phyloP scores from a whole-genome alignment of 2,329 filamentous ascomycete species.

The Penicillium decumbens region DNA sequence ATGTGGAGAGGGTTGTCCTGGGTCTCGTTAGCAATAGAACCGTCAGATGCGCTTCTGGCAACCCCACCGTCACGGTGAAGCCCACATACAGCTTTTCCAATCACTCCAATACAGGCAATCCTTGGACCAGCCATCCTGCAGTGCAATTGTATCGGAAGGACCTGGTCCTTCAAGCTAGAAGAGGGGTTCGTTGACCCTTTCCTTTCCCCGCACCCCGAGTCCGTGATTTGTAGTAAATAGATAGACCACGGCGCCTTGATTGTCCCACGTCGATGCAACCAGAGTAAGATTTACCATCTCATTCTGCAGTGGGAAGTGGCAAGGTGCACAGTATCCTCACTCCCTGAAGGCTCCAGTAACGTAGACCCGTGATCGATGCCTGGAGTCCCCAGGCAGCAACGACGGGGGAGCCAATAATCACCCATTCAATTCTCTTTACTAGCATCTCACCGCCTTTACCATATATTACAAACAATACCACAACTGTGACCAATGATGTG shows the following conservation, averaged over 20 bases:
- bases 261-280: background rate
- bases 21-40: background rate
- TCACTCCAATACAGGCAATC: slow-evolving; percentile 88
- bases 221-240: background rate
- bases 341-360: background rate
- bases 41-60: background rate
- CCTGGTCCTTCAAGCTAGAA: background rate
- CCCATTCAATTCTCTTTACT: slow-evolving; percentile 17
- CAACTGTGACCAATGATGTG: slow-evolving; percentile 1
- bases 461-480: slow-evolving; percentile 10
- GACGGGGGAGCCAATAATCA: slow-evolving; percentile 14
- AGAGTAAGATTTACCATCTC: background rate
- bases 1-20: slow-evolving; percentile 98
- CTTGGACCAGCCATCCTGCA: slow-evolving; percentile 56
- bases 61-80: background rate
- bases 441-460: slow-evolving; percentile 20
- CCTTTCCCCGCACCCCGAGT: background rate
- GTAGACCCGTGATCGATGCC: background rate
- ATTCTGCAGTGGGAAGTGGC: background rate
- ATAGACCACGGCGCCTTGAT: background rate
- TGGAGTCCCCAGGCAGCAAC: background rate
- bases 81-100: slow-evolving; percentile 75
- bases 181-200: background rate
- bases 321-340: background rate
- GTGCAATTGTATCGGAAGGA: background rate